phyloP scores from a whole-genome alignment of 257 asterid genomes.

The Salvia rosmarinus region DNA sequence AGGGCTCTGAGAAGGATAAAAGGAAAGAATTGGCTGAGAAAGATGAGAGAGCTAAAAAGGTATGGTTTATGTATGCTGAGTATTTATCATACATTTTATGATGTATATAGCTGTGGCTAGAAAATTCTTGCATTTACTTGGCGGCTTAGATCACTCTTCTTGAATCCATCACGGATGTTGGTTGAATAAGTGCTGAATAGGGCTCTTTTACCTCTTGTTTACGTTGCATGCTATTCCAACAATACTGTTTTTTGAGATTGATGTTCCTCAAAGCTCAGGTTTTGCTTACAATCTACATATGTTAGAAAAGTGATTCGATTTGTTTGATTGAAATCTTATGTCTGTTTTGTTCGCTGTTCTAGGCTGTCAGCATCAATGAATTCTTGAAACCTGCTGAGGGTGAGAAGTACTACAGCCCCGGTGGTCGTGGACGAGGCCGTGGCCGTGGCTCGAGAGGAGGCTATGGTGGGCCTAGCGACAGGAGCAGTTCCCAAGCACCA shows the following conservation, averaged over 20 bases:
- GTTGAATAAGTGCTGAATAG: not conserved
- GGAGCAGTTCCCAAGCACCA: slow-evolving; percentile 52
- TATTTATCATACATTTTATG: not conserved
- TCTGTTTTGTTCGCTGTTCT: not conserved
- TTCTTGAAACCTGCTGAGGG: slow-evolving; percentile 85
- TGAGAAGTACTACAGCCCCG: slow-evolving; percentile 46
- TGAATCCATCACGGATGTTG: not conserved
- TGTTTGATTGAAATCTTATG: slow-evolving; percentile 11
- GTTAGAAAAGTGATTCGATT: too few species aligned
- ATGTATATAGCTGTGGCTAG: not conserved
- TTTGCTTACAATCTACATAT: too few species aligned
- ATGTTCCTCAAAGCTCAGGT: not conserved
- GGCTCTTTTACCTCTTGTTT: not conserved
- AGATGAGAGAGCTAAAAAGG: slow-evolving; percentile 90
- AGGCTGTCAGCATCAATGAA: slow-evolving; percentile 84
- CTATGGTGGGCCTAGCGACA: slow-evolving; percentile 46
- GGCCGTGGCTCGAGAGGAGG: slow-evolving; percentile 66
- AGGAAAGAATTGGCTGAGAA: slow-evolving; percentile 75
- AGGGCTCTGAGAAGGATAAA: slow-evolving; percentile 83
- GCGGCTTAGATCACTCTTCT: not conserved
- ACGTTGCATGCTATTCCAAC: not conserved
- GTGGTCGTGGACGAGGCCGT: slow-evolving; percentile 79
- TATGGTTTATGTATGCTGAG: not conserved
- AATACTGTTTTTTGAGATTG: too few species aligned
- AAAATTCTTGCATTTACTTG: not conserved